Conservation (phyloP, 2,329 filamentous ascomycete species). For the Bipolaris zeicola region DNA sequence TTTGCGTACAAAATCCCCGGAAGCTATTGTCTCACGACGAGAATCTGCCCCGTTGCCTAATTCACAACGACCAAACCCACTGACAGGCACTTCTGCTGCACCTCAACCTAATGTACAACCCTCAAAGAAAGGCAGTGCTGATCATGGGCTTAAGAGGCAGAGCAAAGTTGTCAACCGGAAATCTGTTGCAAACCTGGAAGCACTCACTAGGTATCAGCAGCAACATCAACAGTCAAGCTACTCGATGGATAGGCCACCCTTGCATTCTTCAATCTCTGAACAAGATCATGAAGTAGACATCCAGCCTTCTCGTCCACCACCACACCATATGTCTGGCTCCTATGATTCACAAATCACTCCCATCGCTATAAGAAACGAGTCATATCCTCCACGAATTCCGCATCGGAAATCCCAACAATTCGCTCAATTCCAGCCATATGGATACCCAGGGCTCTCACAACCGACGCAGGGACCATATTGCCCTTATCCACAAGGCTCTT, state of each 20-base stretch:
- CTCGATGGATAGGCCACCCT: neutral
- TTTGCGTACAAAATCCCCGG: neutral
- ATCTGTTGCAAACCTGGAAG: constrained; percentile 13
- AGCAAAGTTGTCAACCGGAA: constrained; percentile 10
- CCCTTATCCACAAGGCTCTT: neutral
- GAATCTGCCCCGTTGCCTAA: neutral
- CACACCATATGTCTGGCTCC: neutral
- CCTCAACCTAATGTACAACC: neutral
- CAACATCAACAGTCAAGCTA: constrained; percentile 15
- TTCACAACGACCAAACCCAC: neutral
- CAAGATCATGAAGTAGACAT: constrained; percentile 8
- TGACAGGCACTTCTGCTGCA: neutral
- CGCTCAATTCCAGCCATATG: neutral
- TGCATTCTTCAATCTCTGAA: constrained; percentile 7
- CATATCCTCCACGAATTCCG: neutral
- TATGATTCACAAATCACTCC: neutral
- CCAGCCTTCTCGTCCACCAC: neutral
- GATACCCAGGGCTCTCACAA: neutral
- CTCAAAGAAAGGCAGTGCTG: constrained; percentile 10
- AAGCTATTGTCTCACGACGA: neutral
- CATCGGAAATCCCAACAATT: neutral
- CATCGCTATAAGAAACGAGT: neutral
- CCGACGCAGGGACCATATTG: neutral
- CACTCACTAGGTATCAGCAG: constrained; percentile 14
- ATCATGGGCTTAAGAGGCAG: constrained; percentile 13